Percentiles rank a stretch among this genome's conserved stretches.
These are phyloP conservation scores for Fraxinus paxiana DNA, from an alignment of 305 asterid species.

Conservation along the genomic window DNA sequence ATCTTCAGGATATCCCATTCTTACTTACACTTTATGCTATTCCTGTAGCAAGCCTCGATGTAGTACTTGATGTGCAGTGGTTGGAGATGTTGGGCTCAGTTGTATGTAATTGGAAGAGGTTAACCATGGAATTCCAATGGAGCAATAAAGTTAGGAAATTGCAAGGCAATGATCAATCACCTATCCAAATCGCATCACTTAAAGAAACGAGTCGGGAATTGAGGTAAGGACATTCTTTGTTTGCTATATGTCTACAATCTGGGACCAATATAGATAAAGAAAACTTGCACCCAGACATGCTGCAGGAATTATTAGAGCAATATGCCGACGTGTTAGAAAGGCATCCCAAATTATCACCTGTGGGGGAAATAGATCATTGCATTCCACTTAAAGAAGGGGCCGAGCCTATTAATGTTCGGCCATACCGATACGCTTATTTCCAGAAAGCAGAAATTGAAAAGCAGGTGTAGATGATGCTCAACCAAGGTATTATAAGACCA, in stretches of 20 bases:
- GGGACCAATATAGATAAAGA: too few species aligned
- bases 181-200: not conserved
- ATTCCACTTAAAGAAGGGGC: not conserved
- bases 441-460: slow-evolving; percentile 15
- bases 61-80: not conserved
- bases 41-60: not conserved
- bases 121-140: not conserved
- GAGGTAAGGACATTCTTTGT: too few species aligned
- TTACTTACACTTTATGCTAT: not conserved
- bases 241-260: too few species aligned
- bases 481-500: not conserved
- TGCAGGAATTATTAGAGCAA: not conserved
- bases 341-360: not conserved
- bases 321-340: not conserved
- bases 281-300: too few species aligned
- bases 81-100: not conserved
- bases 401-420: slow-evolving; percentile 4
- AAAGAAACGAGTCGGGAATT: not conserved
- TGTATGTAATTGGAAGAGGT: not conserved
- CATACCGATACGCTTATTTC: not conserved
- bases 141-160: too few species aligned
- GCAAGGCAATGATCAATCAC: not conserved
- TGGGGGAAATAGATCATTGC: not conserved
- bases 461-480: not conserved
- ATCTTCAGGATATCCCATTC: not conserved